These are phyloP conservation scores for Kazachstania kunashirensis DNA, from an alignment of 805 yeast genomes.

Conservation along the genomic window DNA sequence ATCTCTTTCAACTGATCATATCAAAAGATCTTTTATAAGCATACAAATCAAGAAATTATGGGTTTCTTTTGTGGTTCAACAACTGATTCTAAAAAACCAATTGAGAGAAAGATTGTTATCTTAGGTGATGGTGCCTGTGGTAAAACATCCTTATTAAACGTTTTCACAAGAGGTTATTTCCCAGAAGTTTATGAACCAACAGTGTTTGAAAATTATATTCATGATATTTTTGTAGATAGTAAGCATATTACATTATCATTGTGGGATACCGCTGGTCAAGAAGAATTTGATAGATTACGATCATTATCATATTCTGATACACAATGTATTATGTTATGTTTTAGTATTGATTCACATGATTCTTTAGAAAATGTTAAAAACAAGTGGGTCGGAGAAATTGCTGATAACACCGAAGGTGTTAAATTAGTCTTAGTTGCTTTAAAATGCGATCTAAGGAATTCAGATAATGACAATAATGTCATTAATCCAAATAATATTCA, in stretches of 20 bases:
- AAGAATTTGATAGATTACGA: slow-evolving; percentile 90
- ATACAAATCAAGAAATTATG: slow-evolving; percentile 8
- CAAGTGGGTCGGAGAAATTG: slow-evolving; percentile 94
- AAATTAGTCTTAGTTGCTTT: slow-evolving; percentile 87
- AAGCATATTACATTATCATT: slow-evolving; percentile 84
- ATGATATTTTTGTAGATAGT: slow-evolving; percentile 91
- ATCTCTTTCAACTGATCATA: too few relatives aligned
- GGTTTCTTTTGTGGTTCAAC: slow-evolving; percentile 25
- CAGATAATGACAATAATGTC: slow-evolving; percentile 40
- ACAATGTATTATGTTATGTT: slow-evolving; percentile 93
- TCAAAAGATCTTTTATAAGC: too few relatives aligned
- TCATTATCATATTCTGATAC: slow-evolving; percentile 91
- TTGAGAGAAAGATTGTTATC: slow-evolving; percentile 86
- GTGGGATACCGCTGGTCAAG: slow-evolving; percentile 99
- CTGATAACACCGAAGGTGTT: slow-evolving; percentile 95
- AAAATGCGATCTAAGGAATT: slow-evolving; percentile 82
- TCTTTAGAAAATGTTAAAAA: slow-evolving; percentile 90
- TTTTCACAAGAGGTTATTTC: slow-evolving; percentile 93
- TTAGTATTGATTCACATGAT: slow-evolving; percentile 87
- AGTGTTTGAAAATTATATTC: slow-evolving; percentile 93
- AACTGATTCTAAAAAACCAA: slow-evolving; percentile 32
- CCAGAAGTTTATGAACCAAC: slow-evolving; percentile 98
- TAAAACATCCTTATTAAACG: slow-evolving; percentile 87
- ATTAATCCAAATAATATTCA: slow-evolving; percentile 23
- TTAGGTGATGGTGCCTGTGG: slow-evolving; percentile 99